Conservation (phyloP, 2,329 filamentous ascomycete species). For the Alternaria triticimaculans region DNA sequence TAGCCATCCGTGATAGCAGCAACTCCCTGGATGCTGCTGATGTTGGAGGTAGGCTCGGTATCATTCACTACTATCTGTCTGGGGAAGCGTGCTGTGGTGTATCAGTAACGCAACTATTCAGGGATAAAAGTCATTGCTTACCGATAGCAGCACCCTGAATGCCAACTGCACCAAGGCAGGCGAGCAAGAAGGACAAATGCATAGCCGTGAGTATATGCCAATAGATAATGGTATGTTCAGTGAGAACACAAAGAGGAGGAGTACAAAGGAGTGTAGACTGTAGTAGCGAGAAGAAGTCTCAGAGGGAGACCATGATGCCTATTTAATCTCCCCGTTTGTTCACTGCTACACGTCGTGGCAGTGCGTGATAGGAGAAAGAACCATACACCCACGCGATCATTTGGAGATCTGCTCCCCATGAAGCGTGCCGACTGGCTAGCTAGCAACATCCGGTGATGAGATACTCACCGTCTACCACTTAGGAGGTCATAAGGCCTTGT, state of each 20-base stretch:
- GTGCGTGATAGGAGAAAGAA: constrained; percentile 11
- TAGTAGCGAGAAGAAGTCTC: constrained; percentile 6
- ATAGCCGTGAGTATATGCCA: constrained; percentile 22
- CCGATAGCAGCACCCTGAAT: constrained; percentile 29
- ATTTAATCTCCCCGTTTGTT: constrained; percentile 13
- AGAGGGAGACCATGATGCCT: constrained; percentile 7
- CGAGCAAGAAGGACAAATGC: constrained; percentile 30
- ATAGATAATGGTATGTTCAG: constrained; percentile 2
- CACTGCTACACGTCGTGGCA: constrained; percentile 1
- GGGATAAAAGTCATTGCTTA: constrained; percentile 5
- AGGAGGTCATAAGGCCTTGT: constrained; percentile 30
- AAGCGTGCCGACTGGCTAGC: not conserved
- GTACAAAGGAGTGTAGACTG: constrained; percentile 12
- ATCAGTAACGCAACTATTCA: constrained; percentile 1
- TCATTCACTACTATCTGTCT: constrained; percentile 2
- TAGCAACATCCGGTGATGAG: constrained; percentile 20
- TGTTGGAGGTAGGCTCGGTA: not conserved
- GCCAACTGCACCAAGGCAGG: constrained; percentile 40
- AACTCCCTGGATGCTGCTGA: constrained; percentile 6
- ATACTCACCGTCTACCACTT: constrained; percentile 9
- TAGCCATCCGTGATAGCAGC: constrained; percentile 35
- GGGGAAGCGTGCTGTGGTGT: constrained; percentile 13
- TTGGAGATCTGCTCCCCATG: constrained; percentile 12
- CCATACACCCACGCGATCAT: constrained; percentile 15
- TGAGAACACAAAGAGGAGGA: not conserved